phyloP scores from a whole-genome alignment of 1,284 basidiomycete genomes.

The Athelia psychrophila region DNA sequence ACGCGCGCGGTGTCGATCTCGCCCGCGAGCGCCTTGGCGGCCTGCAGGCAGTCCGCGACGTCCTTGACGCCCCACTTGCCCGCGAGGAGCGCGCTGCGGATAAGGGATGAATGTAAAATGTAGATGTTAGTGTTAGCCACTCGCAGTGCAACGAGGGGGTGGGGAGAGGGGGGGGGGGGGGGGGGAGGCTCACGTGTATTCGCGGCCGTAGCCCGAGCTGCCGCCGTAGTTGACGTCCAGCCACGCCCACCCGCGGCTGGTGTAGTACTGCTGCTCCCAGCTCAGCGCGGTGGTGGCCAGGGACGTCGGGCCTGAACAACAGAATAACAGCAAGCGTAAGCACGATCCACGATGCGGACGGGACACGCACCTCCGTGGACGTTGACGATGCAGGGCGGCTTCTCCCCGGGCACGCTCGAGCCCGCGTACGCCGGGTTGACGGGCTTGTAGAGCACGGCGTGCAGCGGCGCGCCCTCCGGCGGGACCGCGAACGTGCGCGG shows the following conservation, averaged over 20 bases:
- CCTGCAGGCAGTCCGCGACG: slow-evolving; percentile 55
- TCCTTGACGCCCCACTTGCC: slow-evolving; percentile 71
- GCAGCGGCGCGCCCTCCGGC: slow-evolving; percentile 31
- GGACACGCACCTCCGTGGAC: slow-evolving; percentile 52
- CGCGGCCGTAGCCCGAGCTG: slow-evolving; percentile 62
- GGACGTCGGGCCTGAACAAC: slow-evolving; percentile 45
- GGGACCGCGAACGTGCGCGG: slow-evolving; percentile 40
- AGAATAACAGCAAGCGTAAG: background rate
- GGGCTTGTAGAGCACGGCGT: slow-evolving; percentile 63
- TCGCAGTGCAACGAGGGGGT: too few relatives aligned
- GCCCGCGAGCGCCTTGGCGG: slow-evolving; percentile 44
- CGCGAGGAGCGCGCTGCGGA: slow-evolving; percentile 49
- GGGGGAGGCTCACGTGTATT: slow-evolving; percentile 39
- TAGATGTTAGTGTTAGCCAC: background rate
- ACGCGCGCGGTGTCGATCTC: slow-evolving; percentile 52
- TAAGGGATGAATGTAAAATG: background rate
- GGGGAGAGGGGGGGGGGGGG: too few relatives aligned
- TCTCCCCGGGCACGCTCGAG: slow-evolving; percentile 42
- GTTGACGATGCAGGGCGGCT: slow-evolving; percentile 61
- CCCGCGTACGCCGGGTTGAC: slow-evolving; percentile 54
- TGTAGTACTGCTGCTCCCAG: slow-evolving; percentile 61
- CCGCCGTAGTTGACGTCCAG: slow-evolving; percentile 72
- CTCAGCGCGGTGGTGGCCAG: slow-evolving; percentile 42
- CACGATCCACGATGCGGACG: background rate
- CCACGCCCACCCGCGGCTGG: slow-evolving; percentile 62